These are phyloP conservation scores for Daedaleopsis nitida DNA, from an alignment of 768 basidiomycete species.

Conservation along the genomic window DNA sequence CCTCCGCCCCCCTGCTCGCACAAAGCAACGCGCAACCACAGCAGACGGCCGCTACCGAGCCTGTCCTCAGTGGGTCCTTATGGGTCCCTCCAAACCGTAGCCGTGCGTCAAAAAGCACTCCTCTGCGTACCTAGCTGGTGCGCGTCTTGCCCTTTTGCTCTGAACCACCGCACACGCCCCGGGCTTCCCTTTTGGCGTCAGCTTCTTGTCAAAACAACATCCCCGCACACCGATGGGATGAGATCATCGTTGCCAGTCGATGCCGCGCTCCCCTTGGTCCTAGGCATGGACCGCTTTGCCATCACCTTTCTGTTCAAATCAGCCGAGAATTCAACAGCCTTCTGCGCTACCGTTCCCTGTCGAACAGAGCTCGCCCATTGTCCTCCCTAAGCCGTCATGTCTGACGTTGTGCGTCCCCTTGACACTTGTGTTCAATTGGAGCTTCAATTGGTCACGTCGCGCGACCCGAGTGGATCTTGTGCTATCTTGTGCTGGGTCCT, in stretches of 20 bases:
- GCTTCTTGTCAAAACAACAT: background rate
- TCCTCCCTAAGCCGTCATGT: background rate
- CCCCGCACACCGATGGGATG: background rate
- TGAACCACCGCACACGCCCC: no score
- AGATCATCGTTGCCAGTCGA: no score
- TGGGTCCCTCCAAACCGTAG: conserved; percentile 26
- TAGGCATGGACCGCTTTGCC: background rate
- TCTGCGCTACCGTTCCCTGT: background rate
- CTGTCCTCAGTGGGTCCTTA: conserved; percentile 30
- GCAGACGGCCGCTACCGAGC: background rate
- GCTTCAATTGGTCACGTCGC: background rate
- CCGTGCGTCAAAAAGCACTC: background rate
- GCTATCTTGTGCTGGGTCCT: background rate
- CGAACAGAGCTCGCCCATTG: background rate
- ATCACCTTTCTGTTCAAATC: background rate
- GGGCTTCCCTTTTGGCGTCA: background rate
- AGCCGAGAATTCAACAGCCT: background rate
- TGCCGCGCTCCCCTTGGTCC: background rate
- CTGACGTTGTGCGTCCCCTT: background rate
- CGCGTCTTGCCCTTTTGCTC: background rate
- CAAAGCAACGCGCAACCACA: background rate
- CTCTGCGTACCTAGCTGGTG: background rate
- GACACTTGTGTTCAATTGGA: no score
- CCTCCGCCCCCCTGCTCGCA: no score
- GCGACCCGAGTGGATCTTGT: background rate